Percentiles rank a stretch among this genome's conserved stretches.
Evolutionary conservation across 371 early-diverging fungal genomes (phyloP).

Genomic region (Syncephalis fuscata): DNA sequence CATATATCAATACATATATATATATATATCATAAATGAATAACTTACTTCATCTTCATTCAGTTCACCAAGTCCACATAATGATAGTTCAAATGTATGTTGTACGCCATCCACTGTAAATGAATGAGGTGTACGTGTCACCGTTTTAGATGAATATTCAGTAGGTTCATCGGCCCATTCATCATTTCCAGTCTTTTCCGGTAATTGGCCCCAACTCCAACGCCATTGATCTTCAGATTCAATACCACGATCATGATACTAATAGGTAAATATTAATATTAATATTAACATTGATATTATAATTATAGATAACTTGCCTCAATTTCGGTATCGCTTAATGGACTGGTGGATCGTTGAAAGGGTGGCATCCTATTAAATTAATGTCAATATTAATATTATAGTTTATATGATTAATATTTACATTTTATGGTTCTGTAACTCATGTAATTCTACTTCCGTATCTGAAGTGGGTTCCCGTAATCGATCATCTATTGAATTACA

Average conservation of each 20-base stretch:
- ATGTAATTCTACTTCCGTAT: background rate
- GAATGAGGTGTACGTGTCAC: too few species aligned
- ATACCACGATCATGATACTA: background rate
- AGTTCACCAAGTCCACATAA: too few species aligned
- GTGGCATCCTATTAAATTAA: conserved; percentile 5
- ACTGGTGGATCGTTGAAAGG: conserved; percentile 7
- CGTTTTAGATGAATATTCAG: too few species aligned
- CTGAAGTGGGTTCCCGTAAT: background rate
- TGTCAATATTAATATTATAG: conserved; percentile 1
- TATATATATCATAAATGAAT: too few species aligned
- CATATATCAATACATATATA: too few species aligned
- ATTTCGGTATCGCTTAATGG: conserved; percentile 22
- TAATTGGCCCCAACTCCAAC: too few species aligned
- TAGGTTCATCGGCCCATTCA: too few species aligned
- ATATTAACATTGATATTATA: too few species aligned
- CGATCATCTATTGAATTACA: conserved; percentile 2
- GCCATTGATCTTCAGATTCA: background rate
- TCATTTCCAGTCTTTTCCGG: too few species aligned
- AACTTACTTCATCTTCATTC: too few species aligned
- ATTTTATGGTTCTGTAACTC: background rate
- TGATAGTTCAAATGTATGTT: too few species aligned
- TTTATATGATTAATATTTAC: conserved; percentile 1
- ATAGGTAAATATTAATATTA: background rate
- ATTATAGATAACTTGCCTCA: conserved; percentile 9
- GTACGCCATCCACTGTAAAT: too few species aligned